phyloP scores from a whole-genome alignment of 306 rosid species.

The Rosa lucieae region DNA sequence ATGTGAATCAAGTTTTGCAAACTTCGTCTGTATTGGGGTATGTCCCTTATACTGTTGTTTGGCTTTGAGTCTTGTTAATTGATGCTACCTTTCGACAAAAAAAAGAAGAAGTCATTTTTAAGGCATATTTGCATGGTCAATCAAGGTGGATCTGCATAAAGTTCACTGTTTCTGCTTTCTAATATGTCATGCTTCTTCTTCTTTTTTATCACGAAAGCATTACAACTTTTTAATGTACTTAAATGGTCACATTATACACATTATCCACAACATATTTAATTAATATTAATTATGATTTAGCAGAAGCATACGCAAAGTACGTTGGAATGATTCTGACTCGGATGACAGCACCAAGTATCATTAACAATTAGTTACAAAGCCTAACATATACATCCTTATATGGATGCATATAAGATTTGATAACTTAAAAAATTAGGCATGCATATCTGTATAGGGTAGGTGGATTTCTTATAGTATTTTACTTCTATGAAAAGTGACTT shows the following conservation, averaged over 20 bases:
- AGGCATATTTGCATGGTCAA: conserved; percentile 5
- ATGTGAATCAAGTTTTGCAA: too few relatives aligned
- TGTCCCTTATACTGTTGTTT: too few relatives aligned
- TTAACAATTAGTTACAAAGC: background rate
- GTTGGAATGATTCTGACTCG: conserved; percentile 1
- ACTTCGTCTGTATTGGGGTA: too few relatives aligned
- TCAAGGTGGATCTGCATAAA: background rate
- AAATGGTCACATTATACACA: background rate
- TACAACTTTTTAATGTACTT: background rate
- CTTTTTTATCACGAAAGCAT: background rate
- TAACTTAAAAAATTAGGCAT: background rate
- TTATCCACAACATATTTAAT: background rate
- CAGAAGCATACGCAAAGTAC: background rate
- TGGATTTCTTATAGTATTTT: background rate
- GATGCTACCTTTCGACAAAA: too few relatives aligned
- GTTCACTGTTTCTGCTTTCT: too few relatives aligned
- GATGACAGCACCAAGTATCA: background rate
- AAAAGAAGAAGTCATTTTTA: background rate
- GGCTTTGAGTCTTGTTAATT: too few relatives aligned
- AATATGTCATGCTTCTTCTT: background rate
- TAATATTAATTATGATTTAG: background rate
- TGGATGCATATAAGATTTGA: background rate
- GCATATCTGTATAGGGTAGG: background rate
- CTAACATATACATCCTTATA: background rate
- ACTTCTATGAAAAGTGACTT: background rate